Evolutionary conservation across 2,329 filamentous ascomycete genomes (phyloP).

Genomic region (Pseudopithomyces chartarum): DNA sequence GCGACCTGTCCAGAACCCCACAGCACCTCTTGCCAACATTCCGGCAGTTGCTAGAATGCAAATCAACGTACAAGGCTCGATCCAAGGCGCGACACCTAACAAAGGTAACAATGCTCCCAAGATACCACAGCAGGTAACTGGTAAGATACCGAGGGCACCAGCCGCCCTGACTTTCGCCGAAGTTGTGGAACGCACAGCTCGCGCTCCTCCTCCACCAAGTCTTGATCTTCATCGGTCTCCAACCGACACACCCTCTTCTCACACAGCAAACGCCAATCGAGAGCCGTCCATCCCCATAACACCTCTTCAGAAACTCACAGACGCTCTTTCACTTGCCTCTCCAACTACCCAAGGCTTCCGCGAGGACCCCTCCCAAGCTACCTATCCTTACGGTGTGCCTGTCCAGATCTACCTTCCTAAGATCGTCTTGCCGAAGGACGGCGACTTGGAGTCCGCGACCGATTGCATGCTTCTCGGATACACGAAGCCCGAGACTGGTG

Average conservation of each 20-base stretch:
- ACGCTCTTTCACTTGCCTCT: constrained; percentile 1
- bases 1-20: neutral
- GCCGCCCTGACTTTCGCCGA: neutral
- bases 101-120: neutral
- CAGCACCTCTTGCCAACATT: neutral
- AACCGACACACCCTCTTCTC: neutral
- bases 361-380: neutral
- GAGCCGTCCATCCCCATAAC: neutral
- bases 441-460: constrained; percentile 16
- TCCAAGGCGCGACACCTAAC: neutral
- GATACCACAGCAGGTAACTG: too few relatives aligned
- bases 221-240: neutral
- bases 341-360: neutral
- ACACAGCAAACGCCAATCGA: neutral
- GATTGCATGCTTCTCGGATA: constrained; percentile 38
- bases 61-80: too few relatives aligned
- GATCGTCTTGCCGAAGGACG: constrained; percentile 21
- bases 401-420: constrained; percentile 37
- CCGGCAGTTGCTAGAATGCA: too few relatives aligned
- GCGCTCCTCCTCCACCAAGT: neutral
- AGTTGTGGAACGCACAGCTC: neutral
- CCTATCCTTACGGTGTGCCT: constrained; percentile 17
- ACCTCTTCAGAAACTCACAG: constrained; percentile 2
- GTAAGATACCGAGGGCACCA: neutral
- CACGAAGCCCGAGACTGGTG: constrained; percentile 10